Base-by-base conservation (phyloP, 768 basidiomycete species). In the Dendrothele bispora region DNA sequence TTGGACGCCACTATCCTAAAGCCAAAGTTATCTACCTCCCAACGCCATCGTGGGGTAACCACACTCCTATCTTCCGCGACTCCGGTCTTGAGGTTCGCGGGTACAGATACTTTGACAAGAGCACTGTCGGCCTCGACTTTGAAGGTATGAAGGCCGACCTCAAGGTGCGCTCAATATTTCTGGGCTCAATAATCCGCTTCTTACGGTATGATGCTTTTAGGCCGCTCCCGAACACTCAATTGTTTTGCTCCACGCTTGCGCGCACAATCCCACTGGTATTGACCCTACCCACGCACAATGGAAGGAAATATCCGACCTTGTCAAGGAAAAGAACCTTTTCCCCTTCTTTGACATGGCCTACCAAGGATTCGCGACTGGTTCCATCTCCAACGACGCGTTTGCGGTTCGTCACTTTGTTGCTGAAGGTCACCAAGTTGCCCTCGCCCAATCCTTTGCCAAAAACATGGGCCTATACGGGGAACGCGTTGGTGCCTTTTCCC, bases 271-370 rank as follows among this genome's bases (percentile, higher is more conserved):
- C n/a, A 95, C 93, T 29, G 95, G 97, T 52, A 81, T 98, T 55
- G 97, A 99, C 71, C 95, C 93, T 25, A 97, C 95, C 8, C 81
- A 78, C 18, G 85, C 83, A 41, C 94, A 99, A 72, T 99, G 97
- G 97, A 79, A 77, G 51, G 81, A 90, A 65, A 84, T 99, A 52
- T 92, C 90, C 35, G 80, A 92, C 58, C 74, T 98, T 50, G 70
- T 95, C 57, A 84, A 90, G 62, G 88, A 92, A 73, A 91, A 82
- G 75, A 82, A 84, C 54, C 80, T 95, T 58, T 95, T 98, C 84
- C 90, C 95, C 43, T 93, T 98, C 83, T 98, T 98, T 67, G 97
- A 99, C 71, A 98, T 98, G 94, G 95, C 97, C 14, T 99, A 99
- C 75, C 93, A 97, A 70, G 97, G 97, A 43, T 99, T 99, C 66